These are phyloP conservation scores for Bruguiera parviflora DNA, from an alignment of 345 rosid genomes.

Conservation along the genomic window DNA sequence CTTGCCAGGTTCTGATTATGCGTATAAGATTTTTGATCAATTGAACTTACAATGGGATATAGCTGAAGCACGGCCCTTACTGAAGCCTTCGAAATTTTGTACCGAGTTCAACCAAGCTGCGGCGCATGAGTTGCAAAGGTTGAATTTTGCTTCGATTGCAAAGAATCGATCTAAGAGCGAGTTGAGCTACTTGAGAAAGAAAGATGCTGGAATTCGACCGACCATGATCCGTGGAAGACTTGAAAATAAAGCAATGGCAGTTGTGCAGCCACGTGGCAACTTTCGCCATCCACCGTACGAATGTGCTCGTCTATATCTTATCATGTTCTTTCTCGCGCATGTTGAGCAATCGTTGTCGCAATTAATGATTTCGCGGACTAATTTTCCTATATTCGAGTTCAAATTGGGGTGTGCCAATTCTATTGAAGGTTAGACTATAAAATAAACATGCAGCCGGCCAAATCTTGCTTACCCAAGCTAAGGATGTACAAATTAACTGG, in stretches of 20 bases:
- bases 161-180: constrained; percentile 24
- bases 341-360: constrained; percentile 31
- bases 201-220: constrained; percentile 55
- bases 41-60: constrained; percentile 7
- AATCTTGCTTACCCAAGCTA: constrained; percentile 4
- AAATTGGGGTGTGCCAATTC: background rate
- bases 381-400: background rate
- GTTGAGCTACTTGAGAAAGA: constrained; percentile 24
- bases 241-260: constrained; percentile 48
- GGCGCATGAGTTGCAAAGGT: background rate
- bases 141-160: background rate
- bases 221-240: constrained; percentile 41
- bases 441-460: too few relatives aligned
- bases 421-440: too few relatives aligned
- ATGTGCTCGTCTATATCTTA: constrained; percentile 31
- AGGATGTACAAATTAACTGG: constrained; percentile 6
- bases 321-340: constrained; percentile 31
- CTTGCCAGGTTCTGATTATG: too few relatives aligned
- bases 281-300: constrained; percentile 26
- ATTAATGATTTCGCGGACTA: constrained; percentile 14
- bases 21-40: background rate
- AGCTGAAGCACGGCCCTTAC: constrained; percentile 9
- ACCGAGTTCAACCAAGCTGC: background rate
- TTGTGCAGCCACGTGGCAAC: constrained; percentile 34
- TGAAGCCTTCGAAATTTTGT: constrained; percentile 1